Percentiles rank a stretch among this genome's conserved stretches.
phyloP scores from a whole-genome alignment of 257 asterid genomes.

The Sherardia arvensis region DNA sequence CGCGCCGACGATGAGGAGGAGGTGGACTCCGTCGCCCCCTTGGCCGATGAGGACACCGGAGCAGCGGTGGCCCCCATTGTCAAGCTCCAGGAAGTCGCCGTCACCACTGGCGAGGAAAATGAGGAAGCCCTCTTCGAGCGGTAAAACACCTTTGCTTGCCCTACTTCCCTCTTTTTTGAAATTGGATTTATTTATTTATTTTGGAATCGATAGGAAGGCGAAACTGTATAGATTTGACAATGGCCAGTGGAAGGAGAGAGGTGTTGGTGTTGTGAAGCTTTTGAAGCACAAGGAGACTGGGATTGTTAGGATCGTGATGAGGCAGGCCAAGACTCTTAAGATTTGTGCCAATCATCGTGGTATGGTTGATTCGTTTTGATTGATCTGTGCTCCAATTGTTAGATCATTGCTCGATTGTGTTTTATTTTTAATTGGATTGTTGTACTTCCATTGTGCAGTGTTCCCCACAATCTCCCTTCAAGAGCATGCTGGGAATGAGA shows the following conservation, averaged over 20 bases:
- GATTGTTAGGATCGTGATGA: slow-evolving; percentile 82
- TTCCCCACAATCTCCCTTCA: slow-evolving; percentile 51
- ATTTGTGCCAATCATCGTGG: slow-evolving; percentile 91
- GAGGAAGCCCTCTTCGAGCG: slow-evolving; percentile 60
- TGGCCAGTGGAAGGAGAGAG: slow-evolving; percentile 94
- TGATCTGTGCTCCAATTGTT: background rate
- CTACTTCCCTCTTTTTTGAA: background rate
- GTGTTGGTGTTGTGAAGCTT: slow-evolving; percentile 78
- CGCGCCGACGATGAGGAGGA: slow-evolving; percentile 31
- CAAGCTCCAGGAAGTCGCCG: slow-evolving; percentile 61
- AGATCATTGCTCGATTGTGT: background rate
- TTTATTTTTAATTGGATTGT: background rate
- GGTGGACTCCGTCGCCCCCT: slow-evolving; percentile 34
- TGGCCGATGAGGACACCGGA: slow-evolving; percentile 78
- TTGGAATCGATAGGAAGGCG: slow-evolving; percentile 44
- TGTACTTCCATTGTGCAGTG: slow-evolving; percentile 44
- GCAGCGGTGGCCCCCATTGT: slow-evolving; percentile 76
- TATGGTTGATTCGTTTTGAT: slow-evolving; percentile 12
- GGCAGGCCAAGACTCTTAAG: slow-evolving; percentile 87
- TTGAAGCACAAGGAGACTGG: slow-evolving; percentile 66
- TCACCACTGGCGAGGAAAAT: slow-evolving; percentile 74
- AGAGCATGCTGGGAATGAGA: slow-evolving; percentile 81
- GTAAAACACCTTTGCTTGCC: slow-evolving; percentile 22
- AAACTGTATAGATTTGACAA: slow-evolving; percentile 85
- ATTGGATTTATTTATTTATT: background rate